Conservation (phyloP, 257 asterid species). For the Primulina tabacum region DNA sequence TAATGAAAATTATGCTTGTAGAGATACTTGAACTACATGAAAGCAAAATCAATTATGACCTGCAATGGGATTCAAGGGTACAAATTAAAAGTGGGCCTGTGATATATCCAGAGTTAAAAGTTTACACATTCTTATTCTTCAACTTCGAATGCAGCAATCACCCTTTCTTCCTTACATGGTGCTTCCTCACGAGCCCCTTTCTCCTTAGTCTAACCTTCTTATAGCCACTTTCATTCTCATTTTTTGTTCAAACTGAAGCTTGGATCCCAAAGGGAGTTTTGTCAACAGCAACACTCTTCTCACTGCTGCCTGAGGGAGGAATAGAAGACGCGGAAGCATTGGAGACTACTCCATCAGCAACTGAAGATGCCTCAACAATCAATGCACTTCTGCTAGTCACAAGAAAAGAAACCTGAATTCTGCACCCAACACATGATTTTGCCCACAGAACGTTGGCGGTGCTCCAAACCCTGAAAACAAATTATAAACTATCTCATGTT, state of each 20-base stretch:
- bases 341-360: slow-evolving; percentile 39
- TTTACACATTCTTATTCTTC: slow-evolving; percentile 79
- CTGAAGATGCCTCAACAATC: slow-evolving; percentile 54
- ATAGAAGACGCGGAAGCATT: slow-evolving; percentile 37
- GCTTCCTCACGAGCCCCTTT: slow-evolving; percentile 83
- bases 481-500: slow-evolving; percentile 12
- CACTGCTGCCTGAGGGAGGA: slow-evolving; percentile 43
- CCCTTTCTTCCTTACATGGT: slow-evolving; percentile 91
- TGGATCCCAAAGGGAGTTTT: slow-evolving; percentile 68
- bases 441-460: slow-evolving; percentile 31
- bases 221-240: slow-evolving; percentile 69
- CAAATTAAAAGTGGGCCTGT: slow-evolving; percentile 36
- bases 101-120: slow-evolving; percentile 21
- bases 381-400: slow-evolving; percentile 32
- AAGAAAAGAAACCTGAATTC: slow-evolving; percentile 33
- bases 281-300: slow-evolving; percentile 39
- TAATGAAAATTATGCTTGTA: too few relatives aligned
- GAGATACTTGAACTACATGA: too few relatives aligned
- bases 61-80: slow-evolving; percentile 23
- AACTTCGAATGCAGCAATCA: slow-evolving; percentile 93
- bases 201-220: slow-evolving; percentile 82
- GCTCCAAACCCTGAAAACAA: slow-evolving; percentile 47
- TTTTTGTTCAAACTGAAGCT: slow-evolving; percentile 55
- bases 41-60: slow-evolving; percentile 1
- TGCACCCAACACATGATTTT: slow-evolving; percentile 36